Conservation (phyloP, 2,329 filamentous ascomycete genomes). For the Trichophaea hybrida region DNA sequence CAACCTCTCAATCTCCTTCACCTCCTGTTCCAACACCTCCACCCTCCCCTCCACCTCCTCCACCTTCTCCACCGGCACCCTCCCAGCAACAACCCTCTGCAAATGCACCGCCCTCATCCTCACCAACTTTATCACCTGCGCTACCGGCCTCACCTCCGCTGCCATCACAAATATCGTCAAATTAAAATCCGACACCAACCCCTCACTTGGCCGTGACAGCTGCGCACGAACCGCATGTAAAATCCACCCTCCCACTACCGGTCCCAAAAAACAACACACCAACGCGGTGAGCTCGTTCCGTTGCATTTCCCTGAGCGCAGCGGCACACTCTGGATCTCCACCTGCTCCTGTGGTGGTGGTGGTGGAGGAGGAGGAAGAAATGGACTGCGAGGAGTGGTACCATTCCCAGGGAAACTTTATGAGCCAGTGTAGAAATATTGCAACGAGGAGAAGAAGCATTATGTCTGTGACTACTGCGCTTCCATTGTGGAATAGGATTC, state of each 20-base stretch:
- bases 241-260: slow-evolving; percentile 65
- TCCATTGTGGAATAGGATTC: slow-evolving; percentile 72
- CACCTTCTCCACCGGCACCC: slow-evolving; percentile 37
- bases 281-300: slow-evolving; percentile 62
- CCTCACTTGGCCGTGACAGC: slow-evolving; percentile 69
- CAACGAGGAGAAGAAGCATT: slow-evolving; percentile 63
- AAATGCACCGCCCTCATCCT: slow-evolving; percentile 66
- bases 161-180: slow-evolving; percentile 78
- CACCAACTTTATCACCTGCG: slow-evolving; percentile 68
- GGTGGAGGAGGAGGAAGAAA: background rate
- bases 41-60: slow-evolving; percentile 28
- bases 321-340: slow-evolving; percentile 9
- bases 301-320: slow-evolving; percentile 50
- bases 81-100: slow-evolving; percentile 49
- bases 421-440: slow-evolving; percentile 83
- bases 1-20: slow-evolving; percentile 57
- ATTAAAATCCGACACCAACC: slow-evolving; percentile 83
- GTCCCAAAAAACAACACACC: slow-evolving; percentile 62
- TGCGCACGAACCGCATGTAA: slow-evolving; percentile 68
- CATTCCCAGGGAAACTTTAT: slow-evolving; percentile 72
- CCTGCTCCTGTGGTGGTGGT: background rate
- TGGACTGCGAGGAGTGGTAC: slow-evolving; percentile 38
- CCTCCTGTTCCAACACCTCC: slow-evolving; percentile 46
- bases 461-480: slow-evolving; percentile 72
- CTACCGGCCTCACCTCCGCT: slow-evolving; percentile 68